These are phyloP conservation scores for Podospora australis DNA, from an alignment of 495 filamentous ascomycete species.

Conservation along the genomic window DNA sequence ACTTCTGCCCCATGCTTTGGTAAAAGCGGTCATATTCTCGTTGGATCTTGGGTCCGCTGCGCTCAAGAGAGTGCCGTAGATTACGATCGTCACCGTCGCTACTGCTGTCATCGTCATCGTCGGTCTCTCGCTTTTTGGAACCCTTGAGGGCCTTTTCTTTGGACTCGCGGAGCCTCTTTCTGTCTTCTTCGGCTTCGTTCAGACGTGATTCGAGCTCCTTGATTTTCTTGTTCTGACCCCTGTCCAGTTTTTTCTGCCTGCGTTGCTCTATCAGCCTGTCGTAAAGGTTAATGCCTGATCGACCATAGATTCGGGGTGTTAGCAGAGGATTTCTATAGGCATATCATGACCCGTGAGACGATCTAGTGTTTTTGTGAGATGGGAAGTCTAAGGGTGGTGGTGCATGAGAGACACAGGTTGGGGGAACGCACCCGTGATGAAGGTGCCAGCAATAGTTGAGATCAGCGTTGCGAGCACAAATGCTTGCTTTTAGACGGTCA, in stretches of 20 bases:
- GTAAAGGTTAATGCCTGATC: slow-evolving; percentile 31
- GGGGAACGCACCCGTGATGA: too few species aligned
- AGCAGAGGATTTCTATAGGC: too few species aligned
- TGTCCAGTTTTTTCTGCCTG: slow-evolving; percentile 26
- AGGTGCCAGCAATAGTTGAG: slow-evolving; percentile 34
- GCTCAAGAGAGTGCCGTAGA: slow-evolving; percentile 23
- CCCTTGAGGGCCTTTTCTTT: neutral
- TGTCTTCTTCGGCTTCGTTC: slow-evolving; percentile 17
- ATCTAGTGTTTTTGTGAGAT: too few species aligned
- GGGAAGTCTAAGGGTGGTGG: too few species aligned
- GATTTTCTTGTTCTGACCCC: slow-evolving; percentile 25
- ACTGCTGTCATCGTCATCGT: neutral
- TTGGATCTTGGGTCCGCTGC: slow-evolving; percentile 21
- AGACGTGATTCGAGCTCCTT: slow-evolving; percentile 32
- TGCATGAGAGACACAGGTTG: too few species aligned
- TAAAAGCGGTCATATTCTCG: slow-evolving; percentile 26
- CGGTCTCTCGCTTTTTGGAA: neutral
- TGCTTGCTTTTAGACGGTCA: slow-evolving; percentile 20
- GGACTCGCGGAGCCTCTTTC: neutral
- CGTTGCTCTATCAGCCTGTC: slow-evolving; percentile 30
- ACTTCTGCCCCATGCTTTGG: slow-evolving; percentile 21
- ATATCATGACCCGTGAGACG: too few species aligned
- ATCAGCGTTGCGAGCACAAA: slow-evolving; percentile 33
- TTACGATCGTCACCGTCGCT: slow-evolving; percentile 6
- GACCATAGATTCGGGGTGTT: too few species aligned